A percentile compares a stretch with the other conserved stretches of the same genome.
phyloP scores from a whole-genome alignment of 257 asterid species.

The Solanum ossicruentum region DNA sequence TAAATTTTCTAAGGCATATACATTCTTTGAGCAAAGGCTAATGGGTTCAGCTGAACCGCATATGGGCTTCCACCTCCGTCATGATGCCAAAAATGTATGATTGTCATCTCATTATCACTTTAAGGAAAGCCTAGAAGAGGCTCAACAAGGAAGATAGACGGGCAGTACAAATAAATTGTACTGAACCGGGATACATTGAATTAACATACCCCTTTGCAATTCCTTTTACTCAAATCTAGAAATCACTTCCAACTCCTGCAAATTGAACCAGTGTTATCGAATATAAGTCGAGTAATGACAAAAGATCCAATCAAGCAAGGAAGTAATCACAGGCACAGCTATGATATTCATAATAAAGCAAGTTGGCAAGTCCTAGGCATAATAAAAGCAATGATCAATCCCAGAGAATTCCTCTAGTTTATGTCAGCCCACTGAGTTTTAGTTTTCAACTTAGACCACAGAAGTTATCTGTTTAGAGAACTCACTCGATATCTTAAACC shows the following conservation, averaged over 20 bases:
- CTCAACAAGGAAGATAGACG: not conserved
- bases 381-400: not conserved
- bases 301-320: not conserved
- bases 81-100: not conserved
- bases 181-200: not conserved
- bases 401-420: not conserved
- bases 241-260: not conserved
- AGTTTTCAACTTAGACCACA: not conserved
- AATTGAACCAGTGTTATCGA: not conserved
- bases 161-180: not conserved
- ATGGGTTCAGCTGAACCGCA: not conserved
- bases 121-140: not conserved
- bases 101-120: not conserved
- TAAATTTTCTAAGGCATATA: not conserved
- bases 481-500: not conserved
- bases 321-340: not conserved
- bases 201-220: not conserved
- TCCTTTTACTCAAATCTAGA: not conserved
- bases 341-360: not conserved
- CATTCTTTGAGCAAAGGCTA: not conserved
- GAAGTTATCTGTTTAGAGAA: not conserved
- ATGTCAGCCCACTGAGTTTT: not conserved
- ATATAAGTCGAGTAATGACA: not conserved
- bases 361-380: not conserved
- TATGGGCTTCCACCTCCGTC: not conserved